Base-by-base conservation (phyloP, 2,329 filamentous ascomycete genomes). In the Diaporthe amygdali region DNA sequence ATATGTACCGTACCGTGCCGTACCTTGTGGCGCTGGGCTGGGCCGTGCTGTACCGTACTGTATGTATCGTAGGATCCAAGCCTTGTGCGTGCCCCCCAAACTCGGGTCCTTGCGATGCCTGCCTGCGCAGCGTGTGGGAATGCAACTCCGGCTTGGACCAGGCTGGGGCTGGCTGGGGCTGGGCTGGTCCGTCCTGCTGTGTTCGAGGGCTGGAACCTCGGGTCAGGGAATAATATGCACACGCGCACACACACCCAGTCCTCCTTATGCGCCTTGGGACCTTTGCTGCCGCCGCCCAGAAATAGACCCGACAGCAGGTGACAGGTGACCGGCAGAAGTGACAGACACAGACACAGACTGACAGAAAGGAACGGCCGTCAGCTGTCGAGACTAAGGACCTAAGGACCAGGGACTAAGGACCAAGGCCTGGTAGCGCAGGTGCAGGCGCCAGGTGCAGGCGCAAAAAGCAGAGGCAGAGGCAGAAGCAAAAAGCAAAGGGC, bases 261-360 rank as follows among this genome's bases (percentile, higher is more conserved):
- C 56, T 47, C 39, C 41, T 22, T 30, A 20, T 34, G 41, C 56
- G 17, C 41, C 27, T 32, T n/a, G n/a, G 41, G 39, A 10, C n/a
- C n/a, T n/a, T n/a, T n/a, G 30, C n/a, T 47, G 25, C 41, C 20
- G 56, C 15, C 39, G 56, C 56, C 56, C 39, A 6, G 14, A 10
- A 22, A 32, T 30, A 20, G 5, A 25, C 30, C 7, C 30, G 27
- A 7, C 14, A 55, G 30, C 34, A n/a, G n/a, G n/a, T 61, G 55
- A 61, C 55, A 44, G 34, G n/a, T n/a, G 17, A n/a, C 54, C 37
- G 66, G 46, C 66, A 68, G 67, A 39, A 70, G 71, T 56, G 27
- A 15, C 51, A 52, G 49, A 27, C 54, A 41, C 34, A 47, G 39
- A 49, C 27, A 37, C 37, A 9, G 20, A 27, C 34, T 3, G 41